Evolutionary conservation across 306 rosid species (phyloP).

Genomic region (Sesbania bispinosa): DNA sequence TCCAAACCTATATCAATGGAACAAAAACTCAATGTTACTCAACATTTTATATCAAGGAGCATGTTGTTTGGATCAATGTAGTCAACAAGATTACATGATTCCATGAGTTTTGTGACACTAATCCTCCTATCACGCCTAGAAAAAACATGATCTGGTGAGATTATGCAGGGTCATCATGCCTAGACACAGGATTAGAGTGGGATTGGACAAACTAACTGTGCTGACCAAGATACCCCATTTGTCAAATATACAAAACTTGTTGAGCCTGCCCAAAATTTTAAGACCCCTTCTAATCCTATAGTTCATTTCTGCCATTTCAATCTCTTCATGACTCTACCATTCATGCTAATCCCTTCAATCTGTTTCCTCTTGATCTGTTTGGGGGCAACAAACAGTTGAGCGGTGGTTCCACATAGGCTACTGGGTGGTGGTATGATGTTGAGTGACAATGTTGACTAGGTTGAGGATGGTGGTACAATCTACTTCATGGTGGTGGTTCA

Average conservation of each 20-base stretch:
- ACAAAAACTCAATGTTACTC: constrained; percentile 17
- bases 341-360: not conserved
- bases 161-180: not conserved
- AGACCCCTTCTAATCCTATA: not conserved
- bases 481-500: not conserved
- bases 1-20: constrained; percentile 72
- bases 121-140: not conserved
- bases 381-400: not conserved
- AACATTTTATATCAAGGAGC: not conserved
- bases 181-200: not conserved
- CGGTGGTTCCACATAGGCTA: not conserved
- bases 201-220: not conserved
- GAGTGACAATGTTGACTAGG: no score
- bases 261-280: not conserved
- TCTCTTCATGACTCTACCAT: not conserved
- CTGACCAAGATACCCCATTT: not conserved
- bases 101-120: not conserved
- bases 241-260: not conserved
- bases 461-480: no score
- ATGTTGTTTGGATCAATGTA: not conserved
- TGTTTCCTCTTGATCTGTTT: not conserved
- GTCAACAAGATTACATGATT: not conserved
- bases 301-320: not conserved
- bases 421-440: not conserved
- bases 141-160: not conserved